These are phyloP conservation scores for Mycena metata DNA, from an alignment of 768 basidiomycete genomes.

Conservation along the genomic window DNA sequence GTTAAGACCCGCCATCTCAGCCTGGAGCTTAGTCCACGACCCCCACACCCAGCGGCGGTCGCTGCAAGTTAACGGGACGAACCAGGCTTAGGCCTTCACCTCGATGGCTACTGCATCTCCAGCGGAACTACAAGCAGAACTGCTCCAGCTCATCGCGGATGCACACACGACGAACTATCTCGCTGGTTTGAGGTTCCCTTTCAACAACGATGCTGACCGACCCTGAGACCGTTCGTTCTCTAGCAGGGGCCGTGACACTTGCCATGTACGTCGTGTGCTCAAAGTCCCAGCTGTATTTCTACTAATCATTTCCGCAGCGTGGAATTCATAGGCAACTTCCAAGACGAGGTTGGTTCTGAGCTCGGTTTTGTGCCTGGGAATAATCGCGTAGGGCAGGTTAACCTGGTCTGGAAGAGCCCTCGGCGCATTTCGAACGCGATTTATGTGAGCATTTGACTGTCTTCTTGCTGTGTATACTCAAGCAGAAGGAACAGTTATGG, in stretches of 20 bases:
- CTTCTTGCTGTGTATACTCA: not conserved
- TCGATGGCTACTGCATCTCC: too few species aligned
- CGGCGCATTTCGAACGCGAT: slow-evolving; percentile 1
- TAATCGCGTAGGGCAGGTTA: not conserved
- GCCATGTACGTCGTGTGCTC: not conserved
- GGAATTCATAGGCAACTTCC: not conserved
- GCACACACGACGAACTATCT: slow-evolving; percentile 10
- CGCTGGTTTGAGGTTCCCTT: not conserved
- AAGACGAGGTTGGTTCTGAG: slow-evolving; percentile 1
- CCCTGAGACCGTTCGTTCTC: too few species aligned
- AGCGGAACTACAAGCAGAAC: slow-evolving; percentile 1
- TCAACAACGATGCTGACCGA: too few species aligned
- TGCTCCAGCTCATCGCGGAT: slow-evolving; percentile 8
- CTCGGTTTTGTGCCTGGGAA: too few species aligned
- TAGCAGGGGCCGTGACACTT: slow-evolving; percentile 1
- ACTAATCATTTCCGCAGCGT: not conserved
- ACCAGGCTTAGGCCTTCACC: too few species aligned
- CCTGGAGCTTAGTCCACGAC: too few species aligned
- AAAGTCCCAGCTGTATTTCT: not conserved
- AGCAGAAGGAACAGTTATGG: too few species aligned
- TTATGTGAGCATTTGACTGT: not conserved
- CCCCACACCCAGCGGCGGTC: too few species aligned
- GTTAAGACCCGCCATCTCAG: too few species aligned
- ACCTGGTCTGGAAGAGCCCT: not conserved
- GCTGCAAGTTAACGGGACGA: too few species aligned